Evolutionary conservation across 768 basidiomycete species (phyloP).

Genomic region (Hemileccinum rubropunctum): DNA sequence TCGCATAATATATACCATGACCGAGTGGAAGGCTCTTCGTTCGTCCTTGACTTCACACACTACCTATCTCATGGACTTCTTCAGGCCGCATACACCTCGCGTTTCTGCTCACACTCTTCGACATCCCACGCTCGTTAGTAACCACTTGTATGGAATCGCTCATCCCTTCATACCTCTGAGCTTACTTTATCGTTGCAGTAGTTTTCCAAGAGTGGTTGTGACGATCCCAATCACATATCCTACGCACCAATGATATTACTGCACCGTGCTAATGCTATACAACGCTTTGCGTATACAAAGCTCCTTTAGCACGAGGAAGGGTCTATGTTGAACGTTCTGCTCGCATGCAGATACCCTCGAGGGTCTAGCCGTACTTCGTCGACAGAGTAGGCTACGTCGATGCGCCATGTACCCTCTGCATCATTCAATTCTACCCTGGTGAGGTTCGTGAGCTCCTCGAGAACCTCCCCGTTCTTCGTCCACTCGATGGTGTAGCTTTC

Average conservation of each 20-base stretch:
- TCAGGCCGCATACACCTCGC: conserved; percentile 10
- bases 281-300: not conserved
- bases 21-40: conserved; percentile 20
- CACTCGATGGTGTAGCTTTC: conserved; percentile 59
- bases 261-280: too few species aligned
- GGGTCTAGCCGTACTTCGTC: conserved; percentile 55
- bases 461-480: conserved; percentile 44
- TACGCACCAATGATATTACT: conserved; percentile 12
- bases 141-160: conserved; percentile 23
- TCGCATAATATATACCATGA: conserved; percentile 22
- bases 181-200: conserved; percentile 27
- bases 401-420: conserved; percentile 40
- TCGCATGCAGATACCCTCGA: conserved; percentile 30
- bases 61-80: conserved; percentile 14
- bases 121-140: conserved; percentile 23
- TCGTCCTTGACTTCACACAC: conserved; percentile 14
- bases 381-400: conserved; percentile 50
- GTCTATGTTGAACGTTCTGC: conserved; percentile 14
- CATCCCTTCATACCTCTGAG: conserved; percentile 5
- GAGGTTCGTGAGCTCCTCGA: conserved; percentile 48
- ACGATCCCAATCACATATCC: conserved; percentile 9
- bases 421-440: conserved; percentile 46
- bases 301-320: not conserved
- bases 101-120: conserved; percentile 7
- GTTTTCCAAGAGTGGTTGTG: conserved; percentile 11